Conservation (phyloP, 1,284 basidiomycete species). For the Leccinum pachyderme region DNA sequence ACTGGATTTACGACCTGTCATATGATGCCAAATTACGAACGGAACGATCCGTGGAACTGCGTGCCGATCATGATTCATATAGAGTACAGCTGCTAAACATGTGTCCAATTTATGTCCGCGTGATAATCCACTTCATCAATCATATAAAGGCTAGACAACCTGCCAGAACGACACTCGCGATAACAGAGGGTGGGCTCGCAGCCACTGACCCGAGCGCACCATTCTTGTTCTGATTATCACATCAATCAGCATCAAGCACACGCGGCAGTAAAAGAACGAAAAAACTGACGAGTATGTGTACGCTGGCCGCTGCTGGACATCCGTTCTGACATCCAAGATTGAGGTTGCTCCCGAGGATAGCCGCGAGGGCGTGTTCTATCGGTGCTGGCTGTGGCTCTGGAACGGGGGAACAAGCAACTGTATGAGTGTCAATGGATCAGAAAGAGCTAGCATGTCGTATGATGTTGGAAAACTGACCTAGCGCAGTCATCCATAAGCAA, state of each 20-base stretch:
- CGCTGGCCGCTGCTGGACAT: conserved; percentile 20
- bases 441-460: background rate
- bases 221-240: conserved; percentile 16
- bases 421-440: background rate
- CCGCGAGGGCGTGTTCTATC: conserved; percentile 18
- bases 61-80: conserved; percentile 6
- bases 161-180: conserved; percentile 23
- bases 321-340: conserved; percentile 27
- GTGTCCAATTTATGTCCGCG: conserved; percentile 11
- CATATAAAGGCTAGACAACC: conserved; percentile 18
- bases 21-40: background rate
- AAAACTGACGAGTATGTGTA: conserved; percentile 23
- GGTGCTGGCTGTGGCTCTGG: conserved; percentile 23
- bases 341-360: conserved; percentile 22
- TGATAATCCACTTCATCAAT: conserved; percentile 1
- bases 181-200: conserved; percentile 14
- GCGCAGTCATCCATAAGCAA: conserved; percentile 18
- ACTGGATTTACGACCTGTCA: background rate
- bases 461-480: conserved; percentile 14
- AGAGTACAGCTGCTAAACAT: conserved; percentile 16
- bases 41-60: background rate
- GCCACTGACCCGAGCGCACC: conserved; percentile 19
- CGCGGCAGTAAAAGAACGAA: background rate
- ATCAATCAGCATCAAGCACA: conserved; percentile 1
- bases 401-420: conserved; percentile 23